Evolutionary conservation across 1,284 basidiomycete species (phyloP), one percentile per base, ranked within the genome.

Genomic region (Rhodofomes roseus): DNA sequence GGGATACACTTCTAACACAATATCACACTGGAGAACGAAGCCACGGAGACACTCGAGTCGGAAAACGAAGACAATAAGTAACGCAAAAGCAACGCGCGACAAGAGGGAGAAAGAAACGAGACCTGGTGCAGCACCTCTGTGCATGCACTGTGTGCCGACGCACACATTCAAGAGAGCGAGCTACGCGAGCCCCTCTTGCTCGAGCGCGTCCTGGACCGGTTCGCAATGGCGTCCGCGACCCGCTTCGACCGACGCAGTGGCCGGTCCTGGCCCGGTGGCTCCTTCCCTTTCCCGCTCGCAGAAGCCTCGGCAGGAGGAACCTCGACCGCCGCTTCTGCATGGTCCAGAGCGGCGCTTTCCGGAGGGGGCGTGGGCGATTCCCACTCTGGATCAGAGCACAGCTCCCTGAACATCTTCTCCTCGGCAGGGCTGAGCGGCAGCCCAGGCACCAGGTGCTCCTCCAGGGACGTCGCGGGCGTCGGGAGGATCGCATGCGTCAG

Each of bases 341-440:
- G 34, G 7, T 57, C 37, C n/a, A 54, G 40, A 23, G 48, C 44
- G 31, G 58, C 61, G 29, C 44, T 52, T 31, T 14, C 50, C 50
- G 34, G 12, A n/a, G 31, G 34, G n/a, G 64, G 57, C 36, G 63
- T 11, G 5, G 60, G 50, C 16, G 58, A 68, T 44, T 84, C 82
- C 79, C 82, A 86, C 62, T 87, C 85, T 29, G 82, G 77, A 58
- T 79, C 78, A 31, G 80, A 74, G 64, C 85, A 89, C 27, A 89
- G 70, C 54, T 79, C 77, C 44, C 77, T 82, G 73, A 90, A 89
- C 55, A 90, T 83, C 68, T 86, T 84, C 68, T 86, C 82, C 65
- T 90, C 87, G 16, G 80, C 83, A n/a, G 84, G 83, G 62, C 80
- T 89, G 56, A 90, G 76, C 27, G 87, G 87, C 7, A 72, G 71